Percentiles rank a stretch among this genome's conserved stretches.
Evolutionary conservation across 2,329 filamentous ascomycete genomes (phyloP).

Genomic region (Apiospora arundinis): DNA sequence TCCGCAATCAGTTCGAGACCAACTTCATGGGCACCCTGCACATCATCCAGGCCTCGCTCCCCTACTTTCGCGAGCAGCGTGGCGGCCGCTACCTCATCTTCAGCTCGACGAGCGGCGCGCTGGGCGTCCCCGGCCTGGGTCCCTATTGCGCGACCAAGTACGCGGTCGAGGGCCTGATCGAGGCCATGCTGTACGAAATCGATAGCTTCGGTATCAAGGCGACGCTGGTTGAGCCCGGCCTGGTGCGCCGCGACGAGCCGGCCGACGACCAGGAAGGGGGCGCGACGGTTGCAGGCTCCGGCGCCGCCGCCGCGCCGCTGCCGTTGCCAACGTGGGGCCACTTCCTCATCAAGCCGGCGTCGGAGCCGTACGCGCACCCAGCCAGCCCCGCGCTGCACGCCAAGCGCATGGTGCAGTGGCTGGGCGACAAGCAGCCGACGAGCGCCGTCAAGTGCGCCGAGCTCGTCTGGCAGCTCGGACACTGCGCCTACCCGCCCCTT

Average conservation of each 20-base stretch:
- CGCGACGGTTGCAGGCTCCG: too few species aligned
- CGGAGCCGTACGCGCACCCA: constrained; percentile 77
- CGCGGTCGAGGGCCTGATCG: constrained; percentile 92
- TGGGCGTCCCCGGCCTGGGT: constrained; percentile 92
- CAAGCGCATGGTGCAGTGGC: constrained; percentile 90
- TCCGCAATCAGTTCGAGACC: constrained; percentile 95
- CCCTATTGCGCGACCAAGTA: constrained; percentile 98
- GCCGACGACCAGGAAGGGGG: constrained; percentile 42
- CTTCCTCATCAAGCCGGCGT: constrained; percentile 87
- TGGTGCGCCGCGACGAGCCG: constrained; percentile 85
- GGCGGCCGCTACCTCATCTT: constrained; percentile 91
- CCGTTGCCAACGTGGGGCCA: constrained; percentile 86
- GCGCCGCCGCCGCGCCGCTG: not conserved
- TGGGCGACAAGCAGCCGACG: constrained; percentile 89
- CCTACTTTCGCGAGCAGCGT: constrained; percentile 81
- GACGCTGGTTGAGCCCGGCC: constrained; percentile 88
- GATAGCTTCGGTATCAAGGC: constrained; percentile 91
- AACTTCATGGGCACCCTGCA: constrained; percentile 97
- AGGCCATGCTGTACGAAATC: constrained; percentile 96
- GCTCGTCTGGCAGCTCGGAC: constrained; percentile 90
- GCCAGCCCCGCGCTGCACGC: constrained; percentile 88
- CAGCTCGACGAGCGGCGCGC: constrained; percentile 86
- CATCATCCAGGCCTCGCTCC: constrained; percentile 87
- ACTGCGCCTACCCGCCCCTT: constrained; percentile 92
- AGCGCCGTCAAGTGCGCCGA: constrained; percentile 93